Evolutionary conservation across 176 grass and related monocot genomes (phyloP), one percentile per base, ranked within the genome.

Genomic region (Carex scoparia): DNA sequence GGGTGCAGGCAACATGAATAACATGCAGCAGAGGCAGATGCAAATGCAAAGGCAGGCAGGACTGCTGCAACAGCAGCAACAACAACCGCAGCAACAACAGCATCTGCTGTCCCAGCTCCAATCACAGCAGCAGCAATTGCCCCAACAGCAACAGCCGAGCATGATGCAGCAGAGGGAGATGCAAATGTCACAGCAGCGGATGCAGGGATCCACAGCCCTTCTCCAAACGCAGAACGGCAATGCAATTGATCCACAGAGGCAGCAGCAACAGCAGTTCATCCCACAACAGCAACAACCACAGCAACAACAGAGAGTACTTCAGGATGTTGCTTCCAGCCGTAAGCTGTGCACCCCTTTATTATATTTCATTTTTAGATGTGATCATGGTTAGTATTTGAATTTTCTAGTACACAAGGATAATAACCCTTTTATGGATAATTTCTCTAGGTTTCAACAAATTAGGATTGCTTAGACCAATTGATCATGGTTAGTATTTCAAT

Each of bases 311-410:
- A 88, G 89, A 74, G 87, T 72, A 19, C 86, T 86, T 84, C 92
- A 86, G 86, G 93, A 98, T 80, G 93, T 92, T 79, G 94, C 95
- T 60, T 95, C 96, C 84, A 98, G 93, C 75, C 90, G 96, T 94
- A 95, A 92, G 91, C 84, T 87, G 61, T 72, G 14, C 51, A 86
- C 3, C 56, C 18, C 27, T 63, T 27, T 85, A 72, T 77, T 80
- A 81, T 81, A 1, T 65, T 48, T 14, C n/a, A 40, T 65, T 64
- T 64, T 65, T 65, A 48, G 28, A 56, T 35, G 12, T 56, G 27
- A 57, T 65, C 19, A 46, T 82, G 32, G 14, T 46, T 82, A 28
- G 9, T 48, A 82, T 65, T 30, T 79, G 53, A 57, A 57, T 9
- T 46, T 19, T 72, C 16, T 44, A 72, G 40, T n/a, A 23, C 38